Evolutionary conservation across 2,329 filamentous ascomycete species (phyloP).

Genomic region (Pyrenochaeta sp.): DNA sequence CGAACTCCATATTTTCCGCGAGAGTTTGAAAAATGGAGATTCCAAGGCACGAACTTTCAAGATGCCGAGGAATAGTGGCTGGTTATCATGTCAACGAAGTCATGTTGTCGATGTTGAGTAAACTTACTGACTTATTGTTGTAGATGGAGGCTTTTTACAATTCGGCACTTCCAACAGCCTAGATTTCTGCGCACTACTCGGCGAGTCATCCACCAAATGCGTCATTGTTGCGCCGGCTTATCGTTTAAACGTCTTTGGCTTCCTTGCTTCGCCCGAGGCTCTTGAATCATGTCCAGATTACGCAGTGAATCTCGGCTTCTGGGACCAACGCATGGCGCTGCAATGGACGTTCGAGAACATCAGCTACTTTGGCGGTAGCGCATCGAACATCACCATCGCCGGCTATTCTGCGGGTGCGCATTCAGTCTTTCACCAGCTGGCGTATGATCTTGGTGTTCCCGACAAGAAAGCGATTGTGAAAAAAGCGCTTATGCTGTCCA

Average conservation of each 20-base stretch:
- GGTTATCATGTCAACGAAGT: not conserved
- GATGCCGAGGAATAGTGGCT: not conserved
- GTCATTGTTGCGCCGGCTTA: constrained; percentile 66
- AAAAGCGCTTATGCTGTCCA: constrained; percentile 63
- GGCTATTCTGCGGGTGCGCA: constrained; percentile 67
- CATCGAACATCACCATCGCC: constrained; percentile 60
- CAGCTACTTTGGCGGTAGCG: constrained; percentile 60
- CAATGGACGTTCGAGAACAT: constrained; percentile 65
- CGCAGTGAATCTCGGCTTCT: constrained; percentile 63
- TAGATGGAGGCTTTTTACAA: constrained; percentile 66
- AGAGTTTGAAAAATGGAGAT: not conserved
- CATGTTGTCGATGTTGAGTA: not conserved
- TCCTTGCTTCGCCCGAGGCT: constrained; percentile 61
- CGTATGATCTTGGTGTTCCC: constrained; percentile 63
- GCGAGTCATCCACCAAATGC: constrained; percentile 55
- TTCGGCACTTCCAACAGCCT: constrained; percentile 61
- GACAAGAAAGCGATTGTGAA: constrained; percentile 58
- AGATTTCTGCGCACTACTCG: constrained; percentile 57
- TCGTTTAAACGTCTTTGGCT: constrained; percentile 65
- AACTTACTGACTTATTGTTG: constrained; percentile 5
- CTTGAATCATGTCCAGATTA: constrained; percentile 43
- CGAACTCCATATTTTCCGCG: not conserved
- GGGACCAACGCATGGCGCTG: constrained; percentile 64
- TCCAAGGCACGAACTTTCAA: not conserved
- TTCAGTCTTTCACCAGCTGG: constrained; percentile 65